These are phyloP conservation scores for Huiozyma sinensis DNA, from an alignment of 805 yeast genomes.

Conservation along the genomic window DNA sequence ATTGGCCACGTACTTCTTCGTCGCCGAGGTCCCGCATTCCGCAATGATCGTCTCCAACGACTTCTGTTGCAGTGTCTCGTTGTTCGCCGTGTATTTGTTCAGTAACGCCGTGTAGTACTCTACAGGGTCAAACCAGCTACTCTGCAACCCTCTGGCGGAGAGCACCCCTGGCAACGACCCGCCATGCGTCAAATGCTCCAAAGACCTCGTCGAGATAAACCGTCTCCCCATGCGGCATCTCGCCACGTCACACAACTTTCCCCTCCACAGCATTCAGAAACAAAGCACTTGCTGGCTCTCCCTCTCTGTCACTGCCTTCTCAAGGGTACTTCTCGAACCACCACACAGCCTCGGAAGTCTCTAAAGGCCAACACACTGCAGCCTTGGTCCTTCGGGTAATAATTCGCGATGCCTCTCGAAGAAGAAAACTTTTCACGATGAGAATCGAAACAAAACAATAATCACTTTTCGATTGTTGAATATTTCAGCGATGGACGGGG, in stretches of 20 bases:
- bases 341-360: background rate
- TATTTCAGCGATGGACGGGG: background rate
- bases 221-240: background rate
- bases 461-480: background rate
- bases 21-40: slow-evolving; percentile 21
- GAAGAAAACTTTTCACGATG: too few species aligned
- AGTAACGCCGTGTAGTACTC: slow-evolving; percentile 31
- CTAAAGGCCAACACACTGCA: background rate
- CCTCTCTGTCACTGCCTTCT: background rate
- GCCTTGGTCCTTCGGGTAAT: too few species aligned
- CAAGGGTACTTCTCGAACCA: background rate
- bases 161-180: slow-evolving; percentile 35
- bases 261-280: background rate
- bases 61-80: slow-evolving; percentile 14
- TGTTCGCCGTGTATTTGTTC: slow-evolving; percentile 25
- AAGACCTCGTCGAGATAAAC: background rate
- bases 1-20: slow-evolving; percentile 27
- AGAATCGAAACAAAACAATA: too few species aligned
- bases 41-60: slow-evolving; percentile 18
- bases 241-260: background rate
- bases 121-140: slow-evolving; percentile 41
- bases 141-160: slow-evolving; percentile 36
- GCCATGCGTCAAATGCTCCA: slow-evolving; percentile 17
- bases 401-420: too few species aligned
- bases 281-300: background rate